Evolutionary conservation across 257 asterid genomes (phyloP).

Genomic region (Cynanchum wilfordii): DNA sequence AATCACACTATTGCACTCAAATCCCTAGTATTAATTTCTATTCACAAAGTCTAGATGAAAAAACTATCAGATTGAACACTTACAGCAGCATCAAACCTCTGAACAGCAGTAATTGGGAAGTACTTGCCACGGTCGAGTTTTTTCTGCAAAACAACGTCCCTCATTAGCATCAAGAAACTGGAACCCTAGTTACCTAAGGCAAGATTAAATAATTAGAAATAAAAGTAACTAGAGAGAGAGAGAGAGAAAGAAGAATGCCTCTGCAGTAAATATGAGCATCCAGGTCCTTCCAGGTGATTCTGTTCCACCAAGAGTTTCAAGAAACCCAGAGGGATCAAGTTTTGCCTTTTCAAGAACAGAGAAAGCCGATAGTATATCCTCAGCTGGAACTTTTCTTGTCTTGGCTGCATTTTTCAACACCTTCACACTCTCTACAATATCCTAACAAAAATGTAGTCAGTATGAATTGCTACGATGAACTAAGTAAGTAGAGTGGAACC

Average conservation of each 20-base stretch:
- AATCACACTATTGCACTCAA: background rate
- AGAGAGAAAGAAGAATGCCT: constrained; percentile 31
- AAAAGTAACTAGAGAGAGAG: background rate
- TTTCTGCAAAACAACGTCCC: constrained; percentile 45
- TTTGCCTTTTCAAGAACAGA: constrained; percentile 78
- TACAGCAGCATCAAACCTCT: constrained; percentile 95
- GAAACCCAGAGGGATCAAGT: constrained; percentile 62
- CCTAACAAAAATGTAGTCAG: constrained; percentile 36
- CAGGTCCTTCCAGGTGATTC: constrained; percentile 89
- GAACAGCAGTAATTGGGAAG: constrained; percentile 91
- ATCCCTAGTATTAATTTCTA: background rate
- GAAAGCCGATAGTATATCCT: constrained; percentile 64
- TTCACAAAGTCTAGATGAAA: background rate
- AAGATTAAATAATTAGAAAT: background rate
- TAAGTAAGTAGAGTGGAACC: background rate
- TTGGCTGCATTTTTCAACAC: constrained; percentile 81
- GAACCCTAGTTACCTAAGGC: background rate
- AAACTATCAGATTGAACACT: constrained; percentile 24
- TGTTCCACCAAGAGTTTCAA: constrained; percentile 83
- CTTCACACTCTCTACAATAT: constrained; percentile 60
- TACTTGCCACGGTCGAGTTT: constrained; percentile 56
- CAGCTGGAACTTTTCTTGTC: constrained; percentile 60
- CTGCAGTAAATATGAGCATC: constrained; percentile 94
- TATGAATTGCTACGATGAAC: background rate
- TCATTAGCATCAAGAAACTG: constrained; percentile 4